Conservation (phyloP, 2,329 filamentous ascomycete genomes). For the Pseudogymnoascus sp. region DNA sequence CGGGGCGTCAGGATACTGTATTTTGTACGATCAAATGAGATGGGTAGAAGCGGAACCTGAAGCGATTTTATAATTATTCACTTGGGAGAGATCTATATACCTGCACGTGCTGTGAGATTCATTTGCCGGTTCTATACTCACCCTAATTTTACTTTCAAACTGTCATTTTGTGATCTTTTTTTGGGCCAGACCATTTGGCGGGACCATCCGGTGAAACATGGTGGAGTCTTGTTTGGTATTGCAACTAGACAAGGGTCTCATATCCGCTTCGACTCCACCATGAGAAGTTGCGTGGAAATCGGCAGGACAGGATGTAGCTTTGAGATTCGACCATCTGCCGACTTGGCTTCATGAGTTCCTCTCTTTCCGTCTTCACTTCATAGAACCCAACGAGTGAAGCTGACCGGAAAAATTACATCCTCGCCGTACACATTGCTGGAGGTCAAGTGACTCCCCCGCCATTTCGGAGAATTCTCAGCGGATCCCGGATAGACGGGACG, state of each 20-base stretch:
- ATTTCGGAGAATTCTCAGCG: not conserved
- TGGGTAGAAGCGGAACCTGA: not conserved
- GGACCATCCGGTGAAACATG: not conserved
- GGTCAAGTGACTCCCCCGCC: not conserved
- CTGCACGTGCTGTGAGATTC: too few species aligned
- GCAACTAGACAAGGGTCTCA: not conserved
- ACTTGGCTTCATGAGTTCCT: too few species aligned
- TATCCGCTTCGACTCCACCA: not conserved
- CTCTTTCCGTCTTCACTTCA: too few species aligned
- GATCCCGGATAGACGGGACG: not conserved
- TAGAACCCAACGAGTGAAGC: too few species aligned
- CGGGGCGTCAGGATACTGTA: slow-evolving; percentile 4
- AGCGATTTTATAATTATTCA: not conserved
- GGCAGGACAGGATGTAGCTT: not conserved
- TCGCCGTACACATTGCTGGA: not conserved
- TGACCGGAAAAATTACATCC: not conserved
- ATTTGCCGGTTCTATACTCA: too few species aligned
- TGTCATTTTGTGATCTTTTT: not conserved
- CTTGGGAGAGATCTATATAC: too few species aligned
- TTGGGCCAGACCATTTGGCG: not conserved
- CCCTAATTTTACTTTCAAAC: too few species aligned
- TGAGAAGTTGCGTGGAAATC: not conserved
- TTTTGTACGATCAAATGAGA: slow-evolving; percentile 1
- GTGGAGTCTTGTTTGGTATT: not conserved
- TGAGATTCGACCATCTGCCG: not conserved